phyloP scores from a whole-genome alignment of 108 stramenopile species.

The Schizochytrium sp. region DNA sequence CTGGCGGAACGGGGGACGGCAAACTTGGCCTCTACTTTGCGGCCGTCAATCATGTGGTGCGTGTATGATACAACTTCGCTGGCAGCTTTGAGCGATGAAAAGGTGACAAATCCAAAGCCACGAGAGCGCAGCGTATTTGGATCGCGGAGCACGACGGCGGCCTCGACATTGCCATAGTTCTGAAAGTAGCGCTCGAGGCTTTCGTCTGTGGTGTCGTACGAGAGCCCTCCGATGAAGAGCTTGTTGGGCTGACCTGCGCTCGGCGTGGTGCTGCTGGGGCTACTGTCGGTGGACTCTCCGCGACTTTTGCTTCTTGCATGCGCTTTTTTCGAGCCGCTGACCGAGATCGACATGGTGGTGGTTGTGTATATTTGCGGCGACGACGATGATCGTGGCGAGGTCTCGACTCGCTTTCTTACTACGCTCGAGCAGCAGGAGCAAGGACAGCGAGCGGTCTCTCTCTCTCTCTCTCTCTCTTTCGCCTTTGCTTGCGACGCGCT shows the following conservation, averaged over 20 bases:
- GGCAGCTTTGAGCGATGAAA: background rate
- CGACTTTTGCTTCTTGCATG: background rate
- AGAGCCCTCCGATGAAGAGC: slow-evolving; percentile 12
- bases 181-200: slow-evolving; percentile 24
- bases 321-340: background rate
- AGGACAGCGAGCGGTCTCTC: no score
- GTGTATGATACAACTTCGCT: slow-evolving; percentile 21
- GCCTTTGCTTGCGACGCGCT: no score
- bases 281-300: background rate
- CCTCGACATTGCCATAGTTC: slow-evolving; percentile 21
- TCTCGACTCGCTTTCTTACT: background rate
- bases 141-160: slow-evolving; percentile 31
- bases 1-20: slow-evolving; percentile 29
- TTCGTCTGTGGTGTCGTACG: slow-evolving; percentile 19
- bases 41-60: slow-evolving; percentile 26
- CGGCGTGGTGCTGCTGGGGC: background rate
- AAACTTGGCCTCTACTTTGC: slow-evolving; percentile 34
- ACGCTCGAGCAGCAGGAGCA: background rate
- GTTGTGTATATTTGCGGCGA: background rate
- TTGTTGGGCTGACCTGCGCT: background rate
- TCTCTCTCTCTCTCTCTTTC: no score
- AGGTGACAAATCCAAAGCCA: slow-evolving; percentile 32
- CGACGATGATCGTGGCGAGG: no score
- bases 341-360: background rate
- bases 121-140: slow-evolving; percentile 24